A percentile compares a stretch with the other conserved stretches of the same genome.
These are phyloP conservation scores for Karstenula rhodostoma DNA, from an alignment of 2,329 filamentous ascomycete species.

Conservation along the genomic window DNA sequence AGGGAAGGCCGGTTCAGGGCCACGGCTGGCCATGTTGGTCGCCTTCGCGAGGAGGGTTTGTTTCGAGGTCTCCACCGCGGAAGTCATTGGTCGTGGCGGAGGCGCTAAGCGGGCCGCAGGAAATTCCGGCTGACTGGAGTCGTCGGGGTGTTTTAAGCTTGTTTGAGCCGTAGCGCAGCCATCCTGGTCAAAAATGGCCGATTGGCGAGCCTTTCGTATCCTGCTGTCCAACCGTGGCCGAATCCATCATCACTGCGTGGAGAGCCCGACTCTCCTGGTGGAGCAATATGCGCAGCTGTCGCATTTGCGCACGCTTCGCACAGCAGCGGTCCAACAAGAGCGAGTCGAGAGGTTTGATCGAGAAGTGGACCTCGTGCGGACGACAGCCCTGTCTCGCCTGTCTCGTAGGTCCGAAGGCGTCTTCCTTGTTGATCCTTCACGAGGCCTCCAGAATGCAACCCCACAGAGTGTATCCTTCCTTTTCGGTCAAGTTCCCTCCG, in stretches of 20 bases:
- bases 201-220: slow-evolving; percentile 37
- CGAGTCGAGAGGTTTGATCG: slow-evolving; percentile 16
- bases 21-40: slow-evolving; percentile 21
- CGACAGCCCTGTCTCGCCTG: slow-evolving; percentile 9
- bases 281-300: slow-evolving; percentile 20
- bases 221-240: slow-evolving; percentile 21
- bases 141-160: slow-evolving; percentile 32
- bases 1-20: slow-evolving; percentile 26
- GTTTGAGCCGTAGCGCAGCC: slow-evolving; percentile 35
- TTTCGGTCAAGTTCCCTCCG: background rate
- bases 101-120: slow-evolving; percentile 38
- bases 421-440: slow-evolving; percentile 24
- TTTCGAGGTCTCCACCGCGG: slow-evolving; percentile 28
- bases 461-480: slow-evolving; percentile 8
- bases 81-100: slow-evolving; percentile 35
- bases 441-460: slow-evolving; percentile 17
- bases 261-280: slow-evolving; percentile 29
- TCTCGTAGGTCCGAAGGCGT: slow-evolving; percentile 18
- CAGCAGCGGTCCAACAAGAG: slow-evolving; percentile 28
- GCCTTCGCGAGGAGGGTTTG: slow-evolving; percentile 35
- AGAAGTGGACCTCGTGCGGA: slow-evolving; percentile 13
- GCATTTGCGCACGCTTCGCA: slow-evolving; percentile 21
- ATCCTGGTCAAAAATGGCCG: slow-evolving; percentile 26
- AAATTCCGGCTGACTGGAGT: slow-evolving; percentile 31
- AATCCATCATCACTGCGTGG: slow-evolving; percentile 21